These are phyloP conservation scores for Euptelea pleiosperma DNA, from an alignment of 164 flowering plant genomes.

Conservation along the genomic window DNA sequence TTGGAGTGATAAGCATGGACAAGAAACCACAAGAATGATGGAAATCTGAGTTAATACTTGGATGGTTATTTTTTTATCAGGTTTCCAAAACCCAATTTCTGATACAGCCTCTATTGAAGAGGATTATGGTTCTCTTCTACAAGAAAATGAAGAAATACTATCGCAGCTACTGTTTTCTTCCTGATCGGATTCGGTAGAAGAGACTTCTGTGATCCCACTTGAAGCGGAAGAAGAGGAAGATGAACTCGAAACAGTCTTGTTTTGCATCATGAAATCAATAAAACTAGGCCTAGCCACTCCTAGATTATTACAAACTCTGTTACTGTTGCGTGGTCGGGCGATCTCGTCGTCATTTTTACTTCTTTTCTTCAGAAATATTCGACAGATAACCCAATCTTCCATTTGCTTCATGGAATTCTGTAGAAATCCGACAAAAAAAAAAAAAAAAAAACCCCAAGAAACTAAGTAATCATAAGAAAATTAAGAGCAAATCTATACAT, in stretches of 20 bases:
- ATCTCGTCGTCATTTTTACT: constrained; percentile 18
- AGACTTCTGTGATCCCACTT: constrained; percentile 33
- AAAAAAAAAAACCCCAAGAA: not conserved
- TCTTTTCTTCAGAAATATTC: constrained; percentile 44
- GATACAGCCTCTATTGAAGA: constrained; percentile 3
- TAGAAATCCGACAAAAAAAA: too few species aligned
- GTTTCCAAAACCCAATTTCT: constrained; percentile 15
- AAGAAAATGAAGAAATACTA: constrained; percentile 14
- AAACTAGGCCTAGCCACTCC: constrained; percentile 16
- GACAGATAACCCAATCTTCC: constrained; percentile 64
- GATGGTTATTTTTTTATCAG: constrained; percentile 13
- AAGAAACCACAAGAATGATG: not conserved
- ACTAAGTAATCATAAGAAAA: not conserved
- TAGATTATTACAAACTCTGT: constrained; percentile 7
- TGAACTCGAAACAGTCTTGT: constrained; percentile 3
- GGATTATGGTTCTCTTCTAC: constrained; percentile 18
- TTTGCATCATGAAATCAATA: constrained; percentile 26
- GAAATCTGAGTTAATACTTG: constrained; percentile 1
- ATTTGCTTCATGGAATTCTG: constrained; percentile 26
- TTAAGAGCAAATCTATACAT: not conserved
- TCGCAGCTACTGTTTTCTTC: constrained; percentile 27
- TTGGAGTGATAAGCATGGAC: not conserved
- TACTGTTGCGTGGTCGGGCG: constrained; percentile 8
- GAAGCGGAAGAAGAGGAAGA: constrained; percentile 32
- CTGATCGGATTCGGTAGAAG: constrained; percentile 22